These are phyloP conservation scores for Gaertneriomyces sp. DNA, from an alignment of 192 early-diverging fungal species.

Conservation along the genomic window DNA sequence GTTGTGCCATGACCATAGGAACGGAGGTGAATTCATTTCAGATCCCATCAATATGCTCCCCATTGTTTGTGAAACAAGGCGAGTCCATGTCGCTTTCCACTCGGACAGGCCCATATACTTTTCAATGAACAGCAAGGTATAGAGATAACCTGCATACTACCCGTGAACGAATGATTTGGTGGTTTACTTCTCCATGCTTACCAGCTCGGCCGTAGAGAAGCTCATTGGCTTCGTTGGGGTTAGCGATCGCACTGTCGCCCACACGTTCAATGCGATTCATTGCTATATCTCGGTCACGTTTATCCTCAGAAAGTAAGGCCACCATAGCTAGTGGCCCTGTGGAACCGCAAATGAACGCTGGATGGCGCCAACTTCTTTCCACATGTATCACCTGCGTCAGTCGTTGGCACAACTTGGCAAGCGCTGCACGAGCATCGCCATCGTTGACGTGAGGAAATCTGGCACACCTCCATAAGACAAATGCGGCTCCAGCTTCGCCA, in stretches of 20 bases:
- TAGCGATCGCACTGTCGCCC: not conserved
- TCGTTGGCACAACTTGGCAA: too few relatives aligned
- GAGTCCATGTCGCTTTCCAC: not conserved
- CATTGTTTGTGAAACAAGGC: not conserved
- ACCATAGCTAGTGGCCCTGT: too few relatives aligned
- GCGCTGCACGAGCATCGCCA: too few relatives aligned
- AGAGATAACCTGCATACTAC: slow-evolving; percentile 3
- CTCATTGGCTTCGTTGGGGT: not conserved
- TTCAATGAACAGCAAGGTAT: not conserved
- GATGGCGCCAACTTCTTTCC: too few relatives aligned
- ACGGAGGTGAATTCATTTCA: not conserved
- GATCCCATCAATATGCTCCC: not conserved
- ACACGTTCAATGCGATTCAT: not conserved
- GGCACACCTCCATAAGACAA: slow-evolving; percentile 5
- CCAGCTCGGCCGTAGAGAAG: slow-evolving; percentile 10
- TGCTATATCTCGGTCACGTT: too few relatives aligned
- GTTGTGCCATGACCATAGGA: slow-evolving; percentile 7
- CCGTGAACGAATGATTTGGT: not conserved
- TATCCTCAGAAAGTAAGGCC: too few relatives aligned
- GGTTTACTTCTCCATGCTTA: not conserved
- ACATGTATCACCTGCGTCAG: too few relatives aligned
- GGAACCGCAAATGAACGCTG: too few relatives aligned
- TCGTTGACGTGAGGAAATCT: not conserved
- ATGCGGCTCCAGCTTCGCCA: not conserved
- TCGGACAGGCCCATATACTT: not conserved